Evolutionary conservation across 495 filamentous ascomycete genomes (phyloP), one percentile per base, ranked within the genome.

Genomic region (Rhizodiscina lignyota): DNA sequence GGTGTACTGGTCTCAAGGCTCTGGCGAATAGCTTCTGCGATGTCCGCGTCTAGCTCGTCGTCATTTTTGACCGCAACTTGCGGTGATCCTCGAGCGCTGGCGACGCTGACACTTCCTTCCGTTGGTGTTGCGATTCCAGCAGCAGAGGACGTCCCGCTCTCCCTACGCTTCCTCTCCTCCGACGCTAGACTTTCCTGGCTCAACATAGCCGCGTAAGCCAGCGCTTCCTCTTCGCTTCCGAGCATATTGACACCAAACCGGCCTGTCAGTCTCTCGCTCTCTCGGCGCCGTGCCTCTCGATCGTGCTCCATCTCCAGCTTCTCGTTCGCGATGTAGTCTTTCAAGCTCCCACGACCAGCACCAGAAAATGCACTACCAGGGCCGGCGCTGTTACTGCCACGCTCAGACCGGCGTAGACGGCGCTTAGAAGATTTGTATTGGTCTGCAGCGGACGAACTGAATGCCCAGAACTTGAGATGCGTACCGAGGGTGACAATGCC

Each of bases 381-480:
- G 4, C 60, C 54, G 10, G 53, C 53, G 16, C 64, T 61, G 39
- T 76, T 74, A 47, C 60, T 68, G 24, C 72, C 68, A 22, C 73
- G 68, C 44, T 68, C 63, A 22, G 62, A 59, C 32, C 68, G 68
- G 27, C 76, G 69, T 15, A 72, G 60, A 18, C 68, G 62, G 38
- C 75, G 69, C 45, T 79, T 79, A 44, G 56, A 68, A 18, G 56
- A 57, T 39, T 77, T 73, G 48, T 74, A 77, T 38, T 77, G 63
- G 51, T 79, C 75, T 4, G 68, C 67, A 13, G 52, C 52, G 1
- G 55, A 50, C 3, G 85, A 87, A 49, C 81, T 92, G 51, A 92
- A 94, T 13, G 78, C 76, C 89, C 89, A 97, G 51, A 85, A 94
- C 22, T 83, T 77, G 5, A 97, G 59, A 51, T 86, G 77, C 0